Evolutionary conservation across 169 alveolate species (phyloP).

Genomic region (Eimeria necatrix): DNA sequence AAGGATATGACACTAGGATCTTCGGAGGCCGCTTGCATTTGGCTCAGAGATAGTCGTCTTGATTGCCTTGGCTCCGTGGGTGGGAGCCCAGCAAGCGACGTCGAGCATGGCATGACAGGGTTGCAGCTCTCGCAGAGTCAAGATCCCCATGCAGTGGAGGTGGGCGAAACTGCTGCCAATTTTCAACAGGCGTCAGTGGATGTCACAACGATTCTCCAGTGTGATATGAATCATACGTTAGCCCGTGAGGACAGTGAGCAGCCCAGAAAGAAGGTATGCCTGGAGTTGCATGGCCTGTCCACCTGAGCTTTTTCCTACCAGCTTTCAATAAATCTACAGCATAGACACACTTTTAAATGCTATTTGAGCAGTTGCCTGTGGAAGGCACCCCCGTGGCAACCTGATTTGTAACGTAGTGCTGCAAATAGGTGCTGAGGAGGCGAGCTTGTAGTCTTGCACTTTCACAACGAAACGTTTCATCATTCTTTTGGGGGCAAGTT

Average conservation of each 20-base stretch:
- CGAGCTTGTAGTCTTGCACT: no score
- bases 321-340: no score
- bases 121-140: constrained; percentile 27
- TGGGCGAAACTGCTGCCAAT: background rate
- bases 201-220: background rate
- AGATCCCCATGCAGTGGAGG: background rate
- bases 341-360: no score
- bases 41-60: no score
- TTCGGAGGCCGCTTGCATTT: background rate
- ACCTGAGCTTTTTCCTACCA: no score
- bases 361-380: no score
- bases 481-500: no score
- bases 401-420: no score
- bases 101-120: constrained; percentile 38
- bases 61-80: background rate
- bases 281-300: background rate
- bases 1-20: background rate
- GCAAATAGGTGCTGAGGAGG: no score
- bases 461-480: no score
- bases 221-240: background rate
- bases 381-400: no score
- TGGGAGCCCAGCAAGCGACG: background rate
- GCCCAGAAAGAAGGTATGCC: constrained; percentile 40
- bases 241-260: background rate
- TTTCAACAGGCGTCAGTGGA: background rate